Evolutionary conservation across 371 early-diverging fungal genomes (phyloP).

Genomic region (Massospora cicadina): DNA sequence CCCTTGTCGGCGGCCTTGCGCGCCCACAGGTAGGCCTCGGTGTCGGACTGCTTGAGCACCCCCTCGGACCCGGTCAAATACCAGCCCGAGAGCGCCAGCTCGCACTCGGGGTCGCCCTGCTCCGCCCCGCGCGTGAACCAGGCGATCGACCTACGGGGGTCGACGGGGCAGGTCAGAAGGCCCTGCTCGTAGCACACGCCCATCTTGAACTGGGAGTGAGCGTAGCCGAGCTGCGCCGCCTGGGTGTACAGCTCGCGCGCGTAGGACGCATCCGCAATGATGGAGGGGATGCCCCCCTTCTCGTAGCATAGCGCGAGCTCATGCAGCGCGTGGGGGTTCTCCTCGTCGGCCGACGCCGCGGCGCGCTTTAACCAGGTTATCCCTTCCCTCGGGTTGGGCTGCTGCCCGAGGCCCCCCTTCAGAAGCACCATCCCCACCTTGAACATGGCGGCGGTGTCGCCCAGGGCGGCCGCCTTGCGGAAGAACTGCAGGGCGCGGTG

Average conservation of each 20-base stretch:
- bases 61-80: slow-evolving; percentile 74
- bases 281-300: slow-evolving; percentile 47
- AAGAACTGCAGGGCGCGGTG: slow-evolving; percentile 76
- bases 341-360: slow-evolving; percentile 68
- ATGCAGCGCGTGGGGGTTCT: slow-evolving; percentile 81
- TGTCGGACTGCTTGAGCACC: slow-evolving; percentile 56
- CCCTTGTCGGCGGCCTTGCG: slow-evolving; percentile 67
- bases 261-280: slow-evolving; percentile 67
- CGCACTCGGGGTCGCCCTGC: slow-evolving; percentile 61
- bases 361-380: slow-evolving; percentile 87
- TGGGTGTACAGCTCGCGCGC: slow-evolving; percentile 75
- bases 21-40: slow-evolving; percentile 77
- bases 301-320: slow-evolving; percentile 84
- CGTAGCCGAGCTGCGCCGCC: slow-evolving; percentile 85
- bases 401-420: slow-evolving; percentile 53
- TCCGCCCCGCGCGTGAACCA: slow-evolving; percentile 92
- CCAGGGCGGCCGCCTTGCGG: slow-evolving; percentile 80
- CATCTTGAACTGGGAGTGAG: slow-evolving; percentile 80
- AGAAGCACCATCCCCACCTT: slow-evolving; percentile 77
- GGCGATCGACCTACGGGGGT: slow-evolving; percentile 78
- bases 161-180: slow-evolving; percentile 63
- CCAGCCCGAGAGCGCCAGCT: slow-evolving; percentile 77
- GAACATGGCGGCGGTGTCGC: slow-evolving; percentile 91
- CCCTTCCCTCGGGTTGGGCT: slow-evolving; percentile 64
- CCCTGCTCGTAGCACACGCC: slow-evolving; percentile 93